Evolutionary conservation across 352 stramenopile species (phyloP).

Genomic region (Pythium aphanidermatum): DNA sequence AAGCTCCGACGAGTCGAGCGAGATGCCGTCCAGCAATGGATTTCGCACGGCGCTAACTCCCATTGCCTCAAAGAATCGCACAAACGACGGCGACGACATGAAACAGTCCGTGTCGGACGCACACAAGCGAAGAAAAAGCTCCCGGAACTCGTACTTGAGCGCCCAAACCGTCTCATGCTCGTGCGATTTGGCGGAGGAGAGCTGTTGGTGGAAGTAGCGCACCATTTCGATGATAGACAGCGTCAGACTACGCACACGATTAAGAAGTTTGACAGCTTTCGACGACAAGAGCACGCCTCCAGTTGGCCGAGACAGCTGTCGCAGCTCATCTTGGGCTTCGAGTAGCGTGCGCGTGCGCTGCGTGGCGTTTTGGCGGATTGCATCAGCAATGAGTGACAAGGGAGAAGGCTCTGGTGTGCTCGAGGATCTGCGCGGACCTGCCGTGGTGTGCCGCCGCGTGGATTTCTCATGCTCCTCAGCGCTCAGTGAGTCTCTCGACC

Average conservation of each 20-base stretch:
- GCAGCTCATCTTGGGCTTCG: slow-evolving; percentile 25
- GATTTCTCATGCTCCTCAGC: background rate
- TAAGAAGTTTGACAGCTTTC: slow-evolving; percentile 42
- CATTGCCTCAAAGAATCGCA: slow-evolving; percentile 37
- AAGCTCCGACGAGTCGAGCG: slow-evolving; percentile 62
- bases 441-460: background rate
- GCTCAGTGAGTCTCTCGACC: slow-evolving; percentile 13
- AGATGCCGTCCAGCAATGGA: slow-evolving; percentile 54
- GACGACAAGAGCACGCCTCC: slow-evolving; percentile 22
- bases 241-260: slow-evolving; percentile 50
- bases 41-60: slow-evolving; percentile 44
- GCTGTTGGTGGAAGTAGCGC: slow-evolving; percentile 41
- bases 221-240: slow-evolving; percentile 62
- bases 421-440: background rate
- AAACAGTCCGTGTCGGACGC: slow-evolving; percentile 48
- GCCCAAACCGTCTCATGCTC: slow-evolving; percentile 13
- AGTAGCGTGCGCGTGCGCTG: slow-evolving; percentile 37
- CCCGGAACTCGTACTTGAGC: slow-evolving; percentile 37
- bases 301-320: background rate
- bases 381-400: slow-evolving; percentile 32
- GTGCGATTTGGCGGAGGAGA: background rate
- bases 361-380: slow-evolving; percentile 41
- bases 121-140: slow-evolving; percentile 39
- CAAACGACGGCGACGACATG: slow-evolving; percentile 23
- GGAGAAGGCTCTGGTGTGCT: slow-evolving; percentile 7